Conservation (phyloP, 2,329 filamentous ascomycete genomes). For the Colletotrichum sp. region DNA sequence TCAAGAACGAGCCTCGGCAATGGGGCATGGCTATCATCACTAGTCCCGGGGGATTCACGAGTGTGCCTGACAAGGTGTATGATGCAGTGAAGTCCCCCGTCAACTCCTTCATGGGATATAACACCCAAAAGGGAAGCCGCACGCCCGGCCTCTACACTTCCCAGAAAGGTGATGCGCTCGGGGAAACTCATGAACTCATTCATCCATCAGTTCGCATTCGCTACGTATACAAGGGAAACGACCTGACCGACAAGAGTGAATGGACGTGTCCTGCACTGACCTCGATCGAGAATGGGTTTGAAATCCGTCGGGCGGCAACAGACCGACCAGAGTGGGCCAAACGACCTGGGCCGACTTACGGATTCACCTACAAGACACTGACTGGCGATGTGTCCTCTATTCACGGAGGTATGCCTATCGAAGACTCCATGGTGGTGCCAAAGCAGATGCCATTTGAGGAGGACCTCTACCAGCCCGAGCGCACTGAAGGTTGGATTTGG, state of each 20-base stretch:
- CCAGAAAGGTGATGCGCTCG: background rate
- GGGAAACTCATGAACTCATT: conserved; percentile 29
- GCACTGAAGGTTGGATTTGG: background rate
- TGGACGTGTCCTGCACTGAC: conserved; percentile 25
- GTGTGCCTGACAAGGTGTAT: conserved; percentile 6
- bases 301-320: background rate
- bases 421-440: background rate
- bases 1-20: background rate
- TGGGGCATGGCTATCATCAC: conserved; percentile 26
- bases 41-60: conserved; percentile 13
- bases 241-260: conserved; percentile 30
- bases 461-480: background rate
- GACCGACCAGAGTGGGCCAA: background rate
- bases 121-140: background rate
- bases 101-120: background rate
- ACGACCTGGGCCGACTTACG: background rate
- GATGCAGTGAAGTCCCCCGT: background rate
- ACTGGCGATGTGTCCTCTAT: background rate
- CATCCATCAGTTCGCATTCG: conserved; percentile 36
- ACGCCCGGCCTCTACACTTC: conserved; percentile 29
- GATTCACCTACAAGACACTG: background rate
- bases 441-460: background rate
- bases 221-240: conserved; percentile 31
- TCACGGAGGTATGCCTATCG: background rate
- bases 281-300: conserved; percentile 6